Base-by-base conservation (phyloP, 1,284 basidiomycete species). In the Ceratobasidium sp. region DNA sequence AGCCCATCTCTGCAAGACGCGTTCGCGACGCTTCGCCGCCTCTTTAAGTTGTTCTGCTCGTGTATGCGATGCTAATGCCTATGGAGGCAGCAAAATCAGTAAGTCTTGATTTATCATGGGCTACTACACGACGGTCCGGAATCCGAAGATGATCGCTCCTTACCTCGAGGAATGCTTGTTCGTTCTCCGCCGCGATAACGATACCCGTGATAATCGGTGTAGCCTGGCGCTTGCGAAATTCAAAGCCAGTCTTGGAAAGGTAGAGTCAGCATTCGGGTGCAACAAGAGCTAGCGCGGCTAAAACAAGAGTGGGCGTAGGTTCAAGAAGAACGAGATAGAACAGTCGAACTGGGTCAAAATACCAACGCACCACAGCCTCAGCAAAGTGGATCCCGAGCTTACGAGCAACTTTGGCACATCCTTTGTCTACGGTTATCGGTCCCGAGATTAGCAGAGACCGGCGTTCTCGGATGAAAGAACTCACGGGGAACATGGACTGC, bases 221-320 rank as follows among this genome's bases (percentile, higher is more conserved):
- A 0, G 97, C 96, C 67, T 90, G 87, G 22, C 94, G 90, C 82
- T 96, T 97, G 79, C 92, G 93, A 85, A 99, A 99, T 83, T 99
- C 97, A 82, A 99, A 99, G 15, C 96, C 93, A 64, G 90, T 94
- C 94, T 94, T 63, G 45, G 77, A 56, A 60, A 36, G 27, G 24
- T 29, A 54, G 31, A 44, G 27, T 33, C 22, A 54, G 62, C 17
- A 59, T 44, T 41, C 41, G 24, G 65, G 50, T 14, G 33, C 27
- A n/a, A 17, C n/a, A 24, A 69, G 41, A 27, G 29, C 44, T 44
- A 27, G 44, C 22, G 27, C 45, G 54, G 60, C 29, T 29, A 51
- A 54, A 33, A 17, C 54, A 66, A 19, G 33, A 19, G 45, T 48
- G 19, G 59, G 50, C 44, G 44, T 41, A 31, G 24, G 41, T 3